These are phyloP conservation scores for Gilbertella persicaria DNA, from an alignment of 371 early-diverging fungal genomes.

Conservation along the genomic window DNA sequence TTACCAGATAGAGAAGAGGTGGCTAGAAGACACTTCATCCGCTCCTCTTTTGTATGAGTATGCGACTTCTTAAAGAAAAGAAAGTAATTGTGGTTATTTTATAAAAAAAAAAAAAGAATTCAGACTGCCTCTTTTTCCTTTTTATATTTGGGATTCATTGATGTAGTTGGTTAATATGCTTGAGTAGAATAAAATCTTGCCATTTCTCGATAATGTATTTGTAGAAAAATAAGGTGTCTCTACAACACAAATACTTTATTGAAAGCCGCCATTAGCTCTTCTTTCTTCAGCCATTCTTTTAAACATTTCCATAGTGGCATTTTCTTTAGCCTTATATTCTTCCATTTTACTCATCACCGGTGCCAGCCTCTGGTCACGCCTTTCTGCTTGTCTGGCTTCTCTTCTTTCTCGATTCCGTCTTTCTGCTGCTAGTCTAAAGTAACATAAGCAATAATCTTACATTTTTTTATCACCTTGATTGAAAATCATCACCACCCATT, in stretches of 20 bases:
- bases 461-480: slow-evolving; percentile 30
- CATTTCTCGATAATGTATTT: too few relatives aligned
- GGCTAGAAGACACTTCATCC: too few relatives aligned
- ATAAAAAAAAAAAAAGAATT: too few relatives aligned
- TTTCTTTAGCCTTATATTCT: slow-evolving; percentile 64
- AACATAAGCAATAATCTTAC: background rate
- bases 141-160: too few relatives aligned
- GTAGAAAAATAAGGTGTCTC: background rate
- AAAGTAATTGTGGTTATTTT: too few relatives aligned
- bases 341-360: slow-evolving; percentile 51
- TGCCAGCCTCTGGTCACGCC: slow-evolving; percentile 37
- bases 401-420: slow-evolving; percentile 48
- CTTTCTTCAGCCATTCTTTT: slow-evolving; percentile 63
- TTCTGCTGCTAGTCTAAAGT: slow-evolving; percentile 47
- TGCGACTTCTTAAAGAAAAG: too few relatives aligned
- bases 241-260: background rate
- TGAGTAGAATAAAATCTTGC: too few relatives aligned
- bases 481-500: slow-evolving; percentile 67
- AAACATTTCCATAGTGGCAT: slow-evolving; percentile 72
- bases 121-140: too few relatives aligned
- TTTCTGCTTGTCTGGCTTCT: slow-evolving; percentile 40
- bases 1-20: too few relatives aligned
- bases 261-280: slow-evolving; percentile 7
- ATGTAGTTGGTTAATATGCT: too few relatives aligned
- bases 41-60: too few relatives aligned